Base-by-base conservation (phyloP, 2,329 filamentous ascomycete species). In the Chrysoporthe puriensis region DNA sequence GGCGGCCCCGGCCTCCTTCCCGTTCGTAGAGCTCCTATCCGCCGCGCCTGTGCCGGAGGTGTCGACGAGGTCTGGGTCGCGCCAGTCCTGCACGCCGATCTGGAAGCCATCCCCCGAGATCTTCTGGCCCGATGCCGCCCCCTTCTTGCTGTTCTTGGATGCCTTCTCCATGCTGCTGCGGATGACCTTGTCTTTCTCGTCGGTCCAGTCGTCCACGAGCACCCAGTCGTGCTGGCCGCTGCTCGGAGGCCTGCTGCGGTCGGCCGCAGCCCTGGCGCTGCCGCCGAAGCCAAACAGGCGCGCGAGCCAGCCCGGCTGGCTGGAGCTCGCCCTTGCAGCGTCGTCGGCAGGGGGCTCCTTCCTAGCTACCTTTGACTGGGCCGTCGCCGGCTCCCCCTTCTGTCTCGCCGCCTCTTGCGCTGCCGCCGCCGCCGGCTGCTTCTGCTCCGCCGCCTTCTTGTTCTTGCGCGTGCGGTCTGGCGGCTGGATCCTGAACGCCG, bases 71-170 rank as follows among this genome's bases (percentile, higher is more conserved):
- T 93, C 91, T 6, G 91, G 90, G 76, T 96, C 92, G 72, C 92
- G 86, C 92, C 92, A 95, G 75, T 96, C 92, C 72, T 96, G 91
- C 14, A 94, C 88, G n/a, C 92, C 92, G 73, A 95, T 94, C 57
- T 91, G 85, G 75, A 94, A 95, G 66, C 85, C 87, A 76, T 93
- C 90, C 59, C 81, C 77, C 2, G 75, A 64, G 2, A 70, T 70
- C 69, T 43, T 72, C 68, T 44, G 71, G 61, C 44, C 71, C 14
- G 72, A 67, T 11, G 72, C 71, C 4, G 67, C 66, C 9, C 26
- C 26, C 26, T 62, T 66, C n/a, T 72, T 74, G 58, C 73, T 65
- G 65, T 76, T 76, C 66, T 77, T 78, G n/a, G 75, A 73, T 16
- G 77, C 77, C 69, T 81, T 78, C 61, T 77, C 73, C 4, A 81